phyloP scores from a whole-genome alignment of 768 basidiomycete genomes.

The Omphalotus guepiniiformis region DNA sequence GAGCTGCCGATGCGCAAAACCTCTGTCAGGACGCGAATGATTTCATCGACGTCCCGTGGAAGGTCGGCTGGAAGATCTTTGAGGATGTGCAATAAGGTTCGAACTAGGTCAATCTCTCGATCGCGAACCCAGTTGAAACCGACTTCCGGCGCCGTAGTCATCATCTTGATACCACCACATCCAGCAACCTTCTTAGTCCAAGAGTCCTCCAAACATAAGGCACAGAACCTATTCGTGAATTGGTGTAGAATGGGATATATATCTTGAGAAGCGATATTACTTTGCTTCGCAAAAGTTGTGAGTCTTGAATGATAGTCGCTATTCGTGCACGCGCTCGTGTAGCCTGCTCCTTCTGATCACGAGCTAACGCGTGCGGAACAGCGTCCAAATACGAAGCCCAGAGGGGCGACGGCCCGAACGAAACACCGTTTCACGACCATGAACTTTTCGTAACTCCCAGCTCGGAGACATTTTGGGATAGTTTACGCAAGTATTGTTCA shows the following conservation, averaged over 20 bases:
- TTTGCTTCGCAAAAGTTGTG: constrained; percentile 51
- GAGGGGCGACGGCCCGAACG: constrained; percentile 49
- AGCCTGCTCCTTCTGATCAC: constrained; percentile 57
- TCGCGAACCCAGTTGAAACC: constrained; percentile 79
- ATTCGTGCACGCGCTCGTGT: constrained; percentile 58
- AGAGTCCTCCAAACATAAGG: constrained; percentile 85
- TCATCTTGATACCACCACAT: constrained; percentile 77
- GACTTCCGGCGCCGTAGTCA: constrained; percentile 67
- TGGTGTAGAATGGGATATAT: constrained; percentile 71
- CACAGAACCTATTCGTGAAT: constrained; percentile 76
- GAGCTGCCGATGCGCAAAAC: constrained; percentile 61
- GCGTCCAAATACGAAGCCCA: constrained; percentile 77
- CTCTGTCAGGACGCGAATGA: constrained; percentile 68
- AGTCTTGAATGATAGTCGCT: constrained; percentile 57
- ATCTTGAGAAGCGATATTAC: constrained; percentile 46
- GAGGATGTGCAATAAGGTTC: constrained; percentile 84
- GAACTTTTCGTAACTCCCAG: constrained; percentile 61
- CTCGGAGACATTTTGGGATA: constrained; percentile 72
- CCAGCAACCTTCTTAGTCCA: constrained; percentile 91
- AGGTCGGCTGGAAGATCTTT: constrained; percentile 93
- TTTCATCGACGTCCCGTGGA: constrained; percentile 74
- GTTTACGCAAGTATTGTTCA: constrained; percentile 60
- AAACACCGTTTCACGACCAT: constrained; percentile 53
- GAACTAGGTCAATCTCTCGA: constrained; percentile 85
- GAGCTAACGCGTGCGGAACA: constrained; percentile 70